Evolutionary conservation across 495 filamentous ascomycete genomes (phyloP).

Genomic region (Pyronema omphalodes): DNA sequence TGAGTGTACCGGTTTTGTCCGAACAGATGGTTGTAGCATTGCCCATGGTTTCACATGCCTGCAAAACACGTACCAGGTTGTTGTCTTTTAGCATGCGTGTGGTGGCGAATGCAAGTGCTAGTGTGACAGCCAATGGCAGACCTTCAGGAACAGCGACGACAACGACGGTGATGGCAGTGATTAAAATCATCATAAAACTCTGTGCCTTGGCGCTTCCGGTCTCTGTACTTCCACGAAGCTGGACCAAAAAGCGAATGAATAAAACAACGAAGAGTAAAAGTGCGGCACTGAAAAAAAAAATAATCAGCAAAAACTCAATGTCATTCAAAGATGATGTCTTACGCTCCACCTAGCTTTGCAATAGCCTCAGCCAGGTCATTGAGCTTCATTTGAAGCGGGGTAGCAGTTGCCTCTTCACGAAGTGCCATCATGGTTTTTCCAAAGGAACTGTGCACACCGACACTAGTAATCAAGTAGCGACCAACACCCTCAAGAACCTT

Average conservation of each 20-base stretch:
- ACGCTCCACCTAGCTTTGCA: slow-evolving; percentile 51
- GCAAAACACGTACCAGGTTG: slow-evolving; percentile 57
- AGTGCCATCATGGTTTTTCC: slow-evolving; percentile 74
- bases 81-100: slow-evolving; percentile 66
- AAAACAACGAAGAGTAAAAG: slow-evolving; percentile 55
- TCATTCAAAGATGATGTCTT: slow-evolving; percentile 24
- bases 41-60: slow-evolving; percentile 74
- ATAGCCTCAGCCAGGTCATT: slow-evolving; percentile 60
- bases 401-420: slow-evolving; percentile 57
- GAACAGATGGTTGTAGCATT: slow-evolving; percentile 73
- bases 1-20: slow-evolving; percentile 72
- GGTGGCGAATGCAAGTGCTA: slow-evolving; percentile 65
- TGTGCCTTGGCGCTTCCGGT: slow-evolving; percentile 47
- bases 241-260: slow-evolving; percentile 56
- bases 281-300: slow-evolving; percentile 30
- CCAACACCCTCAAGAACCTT: slow-evolving; percentile 71
- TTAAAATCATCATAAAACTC: slow-evolving; percentile 60
- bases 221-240: slow-evolving; percentile 30
- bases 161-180: slow-evolving; percentile 62
- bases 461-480: slow-evolving; percentile 56
- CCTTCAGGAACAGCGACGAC: slow-evolving; percentile 76
- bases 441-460: slow-evolving; percentile 51
- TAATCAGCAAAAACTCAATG: slow-evolving; percentile 22
- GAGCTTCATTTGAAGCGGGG: slow-evolving; percentile 59
- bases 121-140: slow-evolving; percentile 60